phyloP scores from a whole-genome alignment of 2,329 filamentous ascomycete genomes.

The Colletotrichum camelliae region DNA sequence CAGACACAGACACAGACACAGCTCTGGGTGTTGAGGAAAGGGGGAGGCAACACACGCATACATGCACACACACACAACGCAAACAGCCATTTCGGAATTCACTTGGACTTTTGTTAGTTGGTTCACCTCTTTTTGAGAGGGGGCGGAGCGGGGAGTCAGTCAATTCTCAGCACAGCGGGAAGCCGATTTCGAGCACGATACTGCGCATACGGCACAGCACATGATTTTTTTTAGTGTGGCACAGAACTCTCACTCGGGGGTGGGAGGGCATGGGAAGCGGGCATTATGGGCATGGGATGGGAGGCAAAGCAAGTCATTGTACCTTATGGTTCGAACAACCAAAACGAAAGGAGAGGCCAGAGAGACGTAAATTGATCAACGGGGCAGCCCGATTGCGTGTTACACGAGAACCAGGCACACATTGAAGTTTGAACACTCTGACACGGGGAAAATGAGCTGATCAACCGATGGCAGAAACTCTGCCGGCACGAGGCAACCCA shows the following conservation, averaged over 20 bases:
- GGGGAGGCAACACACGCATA: neutral
- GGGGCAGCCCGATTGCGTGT: neutral
- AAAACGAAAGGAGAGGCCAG: neutral
- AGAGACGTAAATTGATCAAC: neutral
- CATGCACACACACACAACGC: neutral
- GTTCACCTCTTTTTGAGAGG: neutral
- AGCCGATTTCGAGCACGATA: neutral
- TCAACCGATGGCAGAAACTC: neutral
- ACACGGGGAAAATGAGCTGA: neutral
- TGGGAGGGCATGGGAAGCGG: neutral
- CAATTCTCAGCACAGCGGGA: neutral
- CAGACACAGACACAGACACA: neutral
- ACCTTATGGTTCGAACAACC: neutral
- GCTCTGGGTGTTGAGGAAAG: neutral
- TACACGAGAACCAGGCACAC: neutral
- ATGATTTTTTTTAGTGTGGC: neutral
- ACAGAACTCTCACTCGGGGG: neutral
- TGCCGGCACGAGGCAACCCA: neutral
- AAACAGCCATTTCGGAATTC: neutral
- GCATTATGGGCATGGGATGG: neutral
- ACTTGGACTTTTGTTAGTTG: neutral
- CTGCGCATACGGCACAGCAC: neutral
- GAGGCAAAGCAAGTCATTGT: neutral
- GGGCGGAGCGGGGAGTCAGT: neutral
- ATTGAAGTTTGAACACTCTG: neutral